Base-by-base conservation (phyloP, 2,329 filamentous ascomycete genomes). In the Aspergillus vadensis region DNA sequence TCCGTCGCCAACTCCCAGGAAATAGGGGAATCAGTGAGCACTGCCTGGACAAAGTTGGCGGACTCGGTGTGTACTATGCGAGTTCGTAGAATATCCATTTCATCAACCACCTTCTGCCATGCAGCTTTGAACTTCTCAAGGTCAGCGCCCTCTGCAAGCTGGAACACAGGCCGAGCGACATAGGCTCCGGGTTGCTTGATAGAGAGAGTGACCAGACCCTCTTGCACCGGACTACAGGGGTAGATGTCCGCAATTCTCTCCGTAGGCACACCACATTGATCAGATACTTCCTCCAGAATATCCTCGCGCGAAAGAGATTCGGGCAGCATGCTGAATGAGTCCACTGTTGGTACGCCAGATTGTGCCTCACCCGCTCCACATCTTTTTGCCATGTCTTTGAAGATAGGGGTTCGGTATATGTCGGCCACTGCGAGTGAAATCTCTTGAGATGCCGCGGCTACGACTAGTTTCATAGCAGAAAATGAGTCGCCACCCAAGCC, bases 71-170 rank as follows among this genome's bases (percentile, higher is more conserved):
- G 74, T 5, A 80, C 71, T 53, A 81, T 75, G 8, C 81, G 76
- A 23, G 82, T 84, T 10, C 82, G 76, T 10, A 84, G 71, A 17
- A 84, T 82, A 30, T 81, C 78, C 25, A 79, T 69, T 38, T 80
- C 77, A 7, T 76, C 66, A 2, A 82, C 76, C 4, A 77, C 73
- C 12, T 73, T 71, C 52, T 82, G 75, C 81, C 81, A 84, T 0
- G 81, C 75, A 8, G 71, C 65, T 61, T 79, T 81, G 71, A 83
- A 80, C 27, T 71, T 74, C 7, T 67, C 66, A 3, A 82, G 43
- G 58, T 83, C 73, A 5, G 81, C 65, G 3, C 71, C 58, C 4
- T 68, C 56, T 0, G 75, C 69, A 2, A 84, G 74, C 4, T 70
- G 69, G 53, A 81, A 76, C 0, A 80, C 67, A 39, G 79, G 78